Evolutionary conservation across 768 basidiomycete species (phyloP).

Genomic region (Pleurotus djamor): DNA sequence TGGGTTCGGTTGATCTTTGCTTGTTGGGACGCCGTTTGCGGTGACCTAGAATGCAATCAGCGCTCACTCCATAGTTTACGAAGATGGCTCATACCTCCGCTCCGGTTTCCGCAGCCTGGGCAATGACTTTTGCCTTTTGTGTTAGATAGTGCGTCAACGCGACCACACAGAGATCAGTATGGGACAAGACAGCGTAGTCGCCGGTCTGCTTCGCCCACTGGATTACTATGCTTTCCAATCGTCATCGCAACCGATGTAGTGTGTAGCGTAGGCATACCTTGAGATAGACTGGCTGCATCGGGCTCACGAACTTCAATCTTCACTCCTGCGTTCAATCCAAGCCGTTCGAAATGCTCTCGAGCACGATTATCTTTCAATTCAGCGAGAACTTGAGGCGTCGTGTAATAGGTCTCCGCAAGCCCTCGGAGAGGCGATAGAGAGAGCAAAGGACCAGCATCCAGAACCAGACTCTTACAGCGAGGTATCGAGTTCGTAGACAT

Average conservation of each 20-base stretch:
- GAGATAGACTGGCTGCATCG: conserved; percentile 63
- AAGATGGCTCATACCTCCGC: not conserved
- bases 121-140: conserved; percentile 35
- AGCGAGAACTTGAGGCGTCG: conserved; percentile 85
- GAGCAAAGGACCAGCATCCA: conserved; percentile 92
- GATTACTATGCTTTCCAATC: conserved; percentile 55
- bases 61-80: not conserved
- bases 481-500: conserved; percentile 20
- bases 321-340: conserved; percentile 76
- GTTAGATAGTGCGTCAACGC: conserved; percentile 85
- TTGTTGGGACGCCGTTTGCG: too few species aligned
- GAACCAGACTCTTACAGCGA: conserved; percentile 76
- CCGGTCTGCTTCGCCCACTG: conserved; percentile 94
- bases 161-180: conserved; percentile 87
- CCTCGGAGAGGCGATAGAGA: conserved; percentile 89
- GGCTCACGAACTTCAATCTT: conserved; percentile 70
- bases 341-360: conserved; percentile 79
- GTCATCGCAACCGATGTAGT: not conserved
- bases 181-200: conserved; percentile 90
- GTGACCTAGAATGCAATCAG: too few species aligned
- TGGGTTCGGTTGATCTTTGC: too few species aligned
- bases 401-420: conserved; percentile 80
- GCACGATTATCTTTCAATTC: conserved; percentile 90
- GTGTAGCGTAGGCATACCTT: conserved; percentile 38
- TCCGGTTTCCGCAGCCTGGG: conserved; percentile 24